These are phyloP conservation scores for Eremothecium gossypii DNA, from an alignment of 1,139 yeast species.

Conservation along the genomic window DNA sequence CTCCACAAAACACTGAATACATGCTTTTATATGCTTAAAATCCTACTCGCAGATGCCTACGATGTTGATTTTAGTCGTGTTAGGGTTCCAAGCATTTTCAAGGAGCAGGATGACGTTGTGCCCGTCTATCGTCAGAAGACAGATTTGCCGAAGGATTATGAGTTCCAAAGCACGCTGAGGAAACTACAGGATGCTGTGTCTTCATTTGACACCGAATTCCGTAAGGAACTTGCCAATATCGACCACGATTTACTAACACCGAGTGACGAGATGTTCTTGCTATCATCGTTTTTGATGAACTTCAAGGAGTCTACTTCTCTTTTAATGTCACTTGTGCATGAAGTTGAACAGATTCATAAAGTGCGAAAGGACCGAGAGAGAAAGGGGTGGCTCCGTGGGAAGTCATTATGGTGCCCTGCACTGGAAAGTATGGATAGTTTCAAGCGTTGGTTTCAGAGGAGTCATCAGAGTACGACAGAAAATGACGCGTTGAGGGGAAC, in stretches of 20 bases:
- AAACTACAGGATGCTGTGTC: constrained; percentile 29
- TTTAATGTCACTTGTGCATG: constrained; percentile 30
- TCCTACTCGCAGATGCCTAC: constrained; percentile 33
- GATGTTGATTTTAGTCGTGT: constrained; percentile 31
- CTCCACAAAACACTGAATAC: constrained; percentile 31
- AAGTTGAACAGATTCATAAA: constrained; percentile 27
- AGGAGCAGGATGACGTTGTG: constrained; percentile 10
- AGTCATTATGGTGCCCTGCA: constrained; percentile 36
- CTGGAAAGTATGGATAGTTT: constrained; percentile 30
- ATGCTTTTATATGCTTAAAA: constrained; percentile 29
- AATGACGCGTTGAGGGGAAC: constrained; percentile 32
- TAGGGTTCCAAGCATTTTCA: constrained; percentile 15
- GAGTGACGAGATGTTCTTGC: constrained; percentile 39
- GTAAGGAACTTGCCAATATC: constrained; percentile 27
- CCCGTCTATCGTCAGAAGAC: constrained; percentile 10
- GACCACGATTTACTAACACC: constrained; percentile 32
- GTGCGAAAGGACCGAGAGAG: constrained; percentile 30
- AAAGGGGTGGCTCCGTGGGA: constrained; percentile 33
- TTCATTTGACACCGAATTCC: constrained; percentile 29
- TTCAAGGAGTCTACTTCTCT: constrained; percentile 34
- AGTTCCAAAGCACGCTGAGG: constrained; percentile 26
- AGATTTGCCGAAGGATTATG: constrained; percentile 18
- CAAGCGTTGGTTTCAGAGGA: constrained; percentile 31
- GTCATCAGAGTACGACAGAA: constrained; percentile 21
- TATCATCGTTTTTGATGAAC: constrained; percentile 41